Percentiles rank a stretch among this genome's conserved stretches.
Conservation (phyloP, 2,329 filamentous ascomycete genomes). For the Fusarium protoensiforme region DNA sequence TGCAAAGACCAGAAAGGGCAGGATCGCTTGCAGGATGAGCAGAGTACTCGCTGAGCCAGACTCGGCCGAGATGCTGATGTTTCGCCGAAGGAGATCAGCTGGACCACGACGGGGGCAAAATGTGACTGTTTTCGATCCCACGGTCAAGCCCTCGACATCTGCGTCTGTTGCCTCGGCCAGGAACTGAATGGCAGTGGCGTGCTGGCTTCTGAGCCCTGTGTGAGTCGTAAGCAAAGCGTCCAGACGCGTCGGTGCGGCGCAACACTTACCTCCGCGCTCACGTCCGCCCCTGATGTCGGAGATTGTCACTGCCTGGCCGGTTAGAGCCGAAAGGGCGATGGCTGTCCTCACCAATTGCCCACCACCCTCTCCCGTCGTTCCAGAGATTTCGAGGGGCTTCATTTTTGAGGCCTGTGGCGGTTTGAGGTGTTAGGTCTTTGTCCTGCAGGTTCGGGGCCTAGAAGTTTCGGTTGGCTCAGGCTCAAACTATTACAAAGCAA, state of each 20-base stretch:
- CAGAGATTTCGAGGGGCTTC: slow-evolving; percentile 62
- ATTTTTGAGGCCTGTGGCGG: slow-evolving; percentile 20
- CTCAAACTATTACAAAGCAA: not conserved
- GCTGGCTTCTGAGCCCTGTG: slow-evolving; percentile 69
- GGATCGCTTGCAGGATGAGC: slow-evolving; percentile 69
- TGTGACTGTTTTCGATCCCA: slow-evolving; percentile 63
- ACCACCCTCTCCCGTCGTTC: slow-evolving; percentile 69
- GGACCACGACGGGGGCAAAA: slow-evolving; percentile 57
- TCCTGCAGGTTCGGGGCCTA: not conserved
- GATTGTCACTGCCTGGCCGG: slow-evolving; percentile 64
- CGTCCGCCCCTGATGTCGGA: slow-evolving; percentile 67
- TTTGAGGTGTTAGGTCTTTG: slow-evolving; percentile 4
- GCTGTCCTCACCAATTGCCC: slow-evolving; percentile 70
- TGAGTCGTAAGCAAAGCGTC: not conserved
- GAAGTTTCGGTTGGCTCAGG: not conserved
- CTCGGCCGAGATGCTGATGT: slow-evolving; percentile 61
- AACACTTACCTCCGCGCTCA: slow-evolving; percentile 44
- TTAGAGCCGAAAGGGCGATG: slow-evolving; percentile 65
- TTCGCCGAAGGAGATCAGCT: slow-evolving; percentile 52
- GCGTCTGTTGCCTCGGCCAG: slow-evolving; percentile 64
- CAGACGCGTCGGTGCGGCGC: not conserved
- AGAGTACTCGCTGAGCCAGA: slow-evolving; percentile 65
- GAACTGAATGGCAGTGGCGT: slow-evolving; percentile 66
- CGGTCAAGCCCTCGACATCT: slow-evolving; percentile 59
- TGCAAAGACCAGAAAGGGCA: slow-evolving; percentile 69